A percentile compares a stretch with the other conserved stretches of the same genome.
Evolutionary conservation across 371 early-diverging fungal species (phyloP).

Genomic region (Chytridium lagenaria): DNA sequence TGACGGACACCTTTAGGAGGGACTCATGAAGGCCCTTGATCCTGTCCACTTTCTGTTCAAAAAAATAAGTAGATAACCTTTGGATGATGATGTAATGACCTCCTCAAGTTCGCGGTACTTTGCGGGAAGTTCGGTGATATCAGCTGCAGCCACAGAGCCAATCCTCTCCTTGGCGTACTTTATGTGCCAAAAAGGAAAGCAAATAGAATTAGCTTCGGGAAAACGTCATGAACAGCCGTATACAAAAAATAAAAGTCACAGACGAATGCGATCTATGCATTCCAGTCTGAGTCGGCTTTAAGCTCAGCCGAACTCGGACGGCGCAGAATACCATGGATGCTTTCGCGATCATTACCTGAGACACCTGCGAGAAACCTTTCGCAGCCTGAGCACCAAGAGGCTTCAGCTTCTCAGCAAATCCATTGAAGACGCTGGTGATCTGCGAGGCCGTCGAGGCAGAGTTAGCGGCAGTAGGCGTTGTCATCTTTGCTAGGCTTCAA

Average conservation of each 20-base stretch:
- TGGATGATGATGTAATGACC: conserved; percentile 22
- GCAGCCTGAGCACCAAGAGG: conserved; percentile 76
- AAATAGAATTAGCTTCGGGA: not conserved
- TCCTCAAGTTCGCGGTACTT: conserved; percentile 82
- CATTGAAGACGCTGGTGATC: conserved; percentile 34
- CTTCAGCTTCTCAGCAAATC: conserved; percentile 45
- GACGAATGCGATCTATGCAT: not conserved
- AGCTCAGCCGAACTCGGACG: not conserved
- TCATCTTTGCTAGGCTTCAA: no score
- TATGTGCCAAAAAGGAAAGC: conserved; percentile 8
- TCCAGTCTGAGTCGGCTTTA: no score
- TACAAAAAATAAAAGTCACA: not conserved
- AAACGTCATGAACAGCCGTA: not conserved
- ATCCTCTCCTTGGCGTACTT: conserved; percentile 90
- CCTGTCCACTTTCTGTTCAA: conserved; percentile 53
- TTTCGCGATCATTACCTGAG: conserved; percentile 65
- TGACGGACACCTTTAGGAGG: conserved; percentile 76
- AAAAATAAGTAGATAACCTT: not conserved
- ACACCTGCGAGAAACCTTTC: conserved; percentile 78
- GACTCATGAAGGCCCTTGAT: conserved; percentile 63
- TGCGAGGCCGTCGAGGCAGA: conserved; percentile 18
- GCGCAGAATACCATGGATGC: no score
- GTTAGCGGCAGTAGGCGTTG: not conserved
- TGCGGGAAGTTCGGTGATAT: conserved; percentile 87
- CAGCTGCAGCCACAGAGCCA: conserved; percentile 69